These are phyloP conservation scores for Quillaja saponaria DNA, from an alignment of 306 rosid genomes.

Conservation along the genomic window DNA sequence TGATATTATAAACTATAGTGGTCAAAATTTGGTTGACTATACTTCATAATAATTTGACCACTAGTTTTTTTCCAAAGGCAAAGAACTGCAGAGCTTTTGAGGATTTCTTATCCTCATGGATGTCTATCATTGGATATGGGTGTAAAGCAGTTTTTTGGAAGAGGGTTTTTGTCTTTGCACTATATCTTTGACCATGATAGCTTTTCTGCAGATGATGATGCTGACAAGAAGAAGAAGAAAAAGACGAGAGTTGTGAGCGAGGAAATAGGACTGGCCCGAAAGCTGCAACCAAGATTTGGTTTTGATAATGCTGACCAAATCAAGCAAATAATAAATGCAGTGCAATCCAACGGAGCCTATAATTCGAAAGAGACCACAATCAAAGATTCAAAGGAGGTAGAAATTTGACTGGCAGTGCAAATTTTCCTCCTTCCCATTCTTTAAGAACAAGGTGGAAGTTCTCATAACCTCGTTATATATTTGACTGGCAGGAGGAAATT, in stretches of 20 bases:
- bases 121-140: too few relatives aligned
- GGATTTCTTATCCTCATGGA: too few relatives aligned
- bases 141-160: too few relatives aligned
- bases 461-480: background rate
- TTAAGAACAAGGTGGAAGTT: too few relatives aligned
- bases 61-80: conserved; percentile 17
- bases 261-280: conserved; percentile 49
- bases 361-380: conserved; percentile 53
- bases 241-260: conserved; percentile 48
- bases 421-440: conserved; percentile 14
- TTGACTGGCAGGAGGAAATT: conserved; percentile 65
- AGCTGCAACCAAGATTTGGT: conserved; percentile 44
- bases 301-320: conserved; percentile 57
- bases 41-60: background rate
- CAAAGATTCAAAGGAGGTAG: conserved; percentile 61
- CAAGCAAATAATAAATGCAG: conserved; percentile 45
- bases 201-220: conserved; percentile 62
- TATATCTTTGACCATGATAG: conserved; percentile 28
- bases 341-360: conserved; percentile 57
- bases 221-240: conserved; percentile 76
- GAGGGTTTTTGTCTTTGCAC: too few relatives aligned
- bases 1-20: conserved; percentile 12
- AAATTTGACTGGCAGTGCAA: too few relatives aligned
- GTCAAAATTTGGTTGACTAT: conserved; percentile 16
- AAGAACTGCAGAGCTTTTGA: too few relatives aligned